These are phyloP conservation scores for Lumnitzera racemosa DNA, from an alignment of 345 rosid genomes.

Conservation along the genomic window DNA sequence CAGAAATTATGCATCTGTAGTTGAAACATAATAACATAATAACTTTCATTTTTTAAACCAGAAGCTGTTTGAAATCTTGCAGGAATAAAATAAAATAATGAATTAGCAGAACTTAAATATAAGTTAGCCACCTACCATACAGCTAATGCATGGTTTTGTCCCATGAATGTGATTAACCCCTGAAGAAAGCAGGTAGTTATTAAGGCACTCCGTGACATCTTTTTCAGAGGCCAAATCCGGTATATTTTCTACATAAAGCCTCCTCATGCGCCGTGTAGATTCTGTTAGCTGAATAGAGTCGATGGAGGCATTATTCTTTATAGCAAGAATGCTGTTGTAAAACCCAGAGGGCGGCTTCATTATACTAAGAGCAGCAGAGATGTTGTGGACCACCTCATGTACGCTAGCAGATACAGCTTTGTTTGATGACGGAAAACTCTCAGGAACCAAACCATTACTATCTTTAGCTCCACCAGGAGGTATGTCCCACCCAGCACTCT, in stretches of 20 bases:
- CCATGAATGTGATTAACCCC: constrained; percentile 56
- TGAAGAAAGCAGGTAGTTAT: constrained; percentile 58
- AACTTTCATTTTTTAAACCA: constrained; percentile 11
- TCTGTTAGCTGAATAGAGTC: constrained; percentile 83
- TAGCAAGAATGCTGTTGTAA: constrained; percentile 24
- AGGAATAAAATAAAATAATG: neutral
- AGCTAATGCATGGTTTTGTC: constrained; percentile 80
- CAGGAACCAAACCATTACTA: constrained; percentile 26
- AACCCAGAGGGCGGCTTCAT: constrained; percentile 34
- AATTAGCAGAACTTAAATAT: neutral
- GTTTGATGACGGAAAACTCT: constrained; percentile 34
- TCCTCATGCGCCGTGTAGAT: constrained; percentile 80
- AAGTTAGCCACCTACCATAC: constrained; percentile 51
- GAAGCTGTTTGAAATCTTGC: neutral
- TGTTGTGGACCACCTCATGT: constrained; percentile 31
- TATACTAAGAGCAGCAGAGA: constrained; percentile 26
- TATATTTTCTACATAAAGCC: constrained; percentile 78
- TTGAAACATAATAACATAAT: constrained; percentile 8
- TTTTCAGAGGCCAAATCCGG: constrained; percentile 79
- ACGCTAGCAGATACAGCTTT: constrained; percentile 30
- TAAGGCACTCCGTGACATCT: constrained; percentile 58
- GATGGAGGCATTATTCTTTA: constrained; percentile 29
- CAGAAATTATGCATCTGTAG: constrained; percentile 51
- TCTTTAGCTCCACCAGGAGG: constrained; percentile 33
- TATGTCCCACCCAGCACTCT: constrained; percentile 77